Conservation (phyloP, 1,139 yeast species). For the Nakaseomyces sp. region DNA sequence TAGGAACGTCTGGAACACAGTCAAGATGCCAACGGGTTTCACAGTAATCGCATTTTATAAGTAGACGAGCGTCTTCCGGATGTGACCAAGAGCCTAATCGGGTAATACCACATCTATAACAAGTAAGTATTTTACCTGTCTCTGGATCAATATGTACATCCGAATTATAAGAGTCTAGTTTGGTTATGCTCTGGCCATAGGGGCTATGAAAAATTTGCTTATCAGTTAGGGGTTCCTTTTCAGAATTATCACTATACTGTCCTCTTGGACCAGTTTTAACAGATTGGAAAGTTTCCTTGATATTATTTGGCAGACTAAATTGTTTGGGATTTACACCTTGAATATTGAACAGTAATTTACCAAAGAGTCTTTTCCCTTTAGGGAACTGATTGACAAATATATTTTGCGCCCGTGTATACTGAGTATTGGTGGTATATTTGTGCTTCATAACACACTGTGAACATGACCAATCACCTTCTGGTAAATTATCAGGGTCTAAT, state of each 20-base stretch:
- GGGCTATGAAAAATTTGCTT: conserved; percentile 36
- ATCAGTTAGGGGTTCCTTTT: conserved; percentile 37
- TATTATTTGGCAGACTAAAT: conserved; percentile 57
- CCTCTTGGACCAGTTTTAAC: conserved; percentile 63
- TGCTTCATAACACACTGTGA: conserved; percentile 50
- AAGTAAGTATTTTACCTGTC: conserved; percentile 50
- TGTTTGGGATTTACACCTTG: conserved; percentile 61
- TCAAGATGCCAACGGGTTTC: conserved; percentile 86
- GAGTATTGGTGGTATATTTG: conserved; percentile 22
- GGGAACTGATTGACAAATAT: conserved; percentile 18
- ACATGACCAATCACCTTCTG: conserved; percentile 89
- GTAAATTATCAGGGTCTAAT: conserved; percentile 58
- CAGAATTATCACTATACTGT: conserved; percentile 55
- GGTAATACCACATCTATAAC: conserved; percentile 59
- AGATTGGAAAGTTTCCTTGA: conserved; percentile 68
- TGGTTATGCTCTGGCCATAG: conserved; percentile 37
- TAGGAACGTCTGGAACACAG: conserved; percentile 65
- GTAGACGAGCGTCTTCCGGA: conserved; percentile 34
- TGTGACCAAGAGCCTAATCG: conserved; percentile 46
- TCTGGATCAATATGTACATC: conserved; percentile 55
- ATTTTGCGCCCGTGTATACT: conserved; percentile 19
- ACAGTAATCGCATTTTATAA: conserved; percentile 81
- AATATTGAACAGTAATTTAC: conserved; percentile 51
- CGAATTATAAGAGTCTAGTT: conserved; percentile 41
- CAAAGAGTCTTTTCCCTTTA: conserved; percentile 40